These are phyloP conservation scores for Prunus armeniaca DNA, from an alignment of 306 rosid genomes.

Conservation along the genomic window DNA sequence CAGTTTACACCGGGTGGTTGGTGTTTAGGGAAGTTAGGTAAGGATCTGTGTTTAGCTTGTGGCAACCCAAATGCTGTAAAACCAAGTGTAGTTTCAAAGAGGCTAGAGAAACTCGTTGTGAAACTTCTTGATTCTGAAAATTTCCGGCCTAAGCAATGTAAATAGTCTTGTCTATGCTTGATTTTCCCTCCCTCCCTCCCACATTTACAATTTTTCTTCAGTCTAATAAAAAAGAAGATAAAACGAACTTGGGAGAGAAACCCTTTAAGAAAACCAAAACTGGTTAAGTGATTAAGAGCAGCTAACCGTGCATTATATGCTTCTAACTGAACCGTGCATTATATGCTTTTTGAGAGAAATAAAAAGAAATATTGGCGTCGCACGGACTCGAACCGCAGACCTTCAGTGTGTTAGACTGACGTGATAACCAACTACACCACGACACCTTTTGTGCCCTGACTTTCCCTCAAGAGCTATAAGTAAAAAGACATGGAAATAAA, in stretches of 20 bases:
- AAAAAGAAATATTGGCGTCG: slow-evolving; percentile 2
- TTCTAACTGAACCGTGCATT: too few relatives aligned
- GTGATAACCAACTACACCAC: slow-evolving; percentile 90
- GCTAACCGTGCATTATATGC: too few relatives aligned
- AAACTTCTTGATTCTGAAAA: slow-evolving; percentile 65
- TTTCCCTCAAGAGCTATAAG: fast-evolving
- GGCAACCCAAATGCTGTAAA: slow-evolving; percentile 57
- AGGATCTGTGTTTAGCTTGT: slow-evolving; percentile 48
- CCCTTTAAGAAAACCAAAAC: too few relatives aligned
- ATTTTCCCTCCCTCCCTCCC: too few relatives aligned
- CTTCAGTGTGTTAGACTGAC: slow-evolving; percentile 97
- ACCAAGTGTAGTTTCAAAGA: slow-evolving; percentile 59
- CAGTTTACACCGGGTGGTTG: slow-evolving; percentile 70
- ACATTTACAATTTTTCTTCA: neutral
- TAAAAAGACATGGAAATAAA: too few relatives aligned
- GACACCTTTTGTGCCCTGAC: neutral
- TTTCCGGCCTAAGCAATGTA: slow-evolving; percentile 84
- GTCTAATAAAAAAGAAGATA: too few relatives aligned
- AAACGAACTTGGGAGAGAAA: too few relatives aligned
- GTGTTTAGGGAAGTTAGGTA: slow-evolving; percentile 51
- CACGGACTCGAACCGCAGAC: slow-evolving; percentile 48
- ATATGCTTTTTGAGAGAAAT: too few relatives aligned
- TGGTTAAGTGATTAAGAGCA: too few relatives aligned
- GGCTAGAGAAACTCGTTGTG: slow-evolving; percentile 70
- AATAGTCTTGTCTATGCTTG: slow-evolving; percentile 26